Evolutionary conservation across 495 filamentous ascomycete species (phyloP), one percentile per base, ranked within the genome.

Genomic region (Beverwykella pulmonaria): DNA sequence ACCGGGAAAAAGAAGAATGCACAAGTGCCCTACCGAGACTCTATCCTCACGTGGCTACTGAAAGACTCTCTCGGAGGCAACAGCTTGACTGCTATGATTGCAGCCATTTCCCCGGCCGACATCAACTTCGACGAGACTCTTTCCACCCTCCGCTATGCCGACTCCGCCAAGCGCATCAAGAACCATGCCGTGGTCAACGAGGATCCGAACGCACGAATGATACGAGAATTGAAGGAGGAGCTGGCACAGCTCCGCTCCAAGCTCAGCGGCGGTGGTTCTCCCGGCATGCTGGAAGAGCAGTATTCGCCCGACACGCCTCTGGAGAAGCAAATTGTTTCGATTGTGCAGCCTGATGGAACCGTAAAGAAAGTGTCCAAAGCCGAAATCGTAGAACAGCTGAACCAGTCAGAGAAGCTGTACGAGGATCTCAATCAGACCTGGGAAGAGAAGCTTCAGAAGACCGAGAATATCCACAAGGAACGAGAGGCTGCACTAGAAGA

Each of bases 1-100:
- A 86, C 86, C 3, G 89, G 90, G 79, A 90, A 90, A 77, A 95
- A 92, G 76, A 92, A 90, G 71, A 76, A 75, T 46, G 85, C 84
- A 8, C 90, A 93, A 81, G 93, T 99, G 0, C 95, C 95, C 1
- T 99, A 99, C 76, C 90, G 95, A 85, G 95, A 99, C 80, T 95
- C 91, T 63, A 86, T 98, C 49, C 79, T 99, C 64, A 99, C 95
- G 15, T 99, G 95, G 95, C 79, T 99, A 27, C 79, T 99, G 65
- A 98, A 99, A 71, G 95, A 99, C 75, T 98, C 94, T 1, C 81
- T 99, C 10, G 95, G 95, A 74, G 95, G 95, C 61, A 99, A 99
- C 79, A 98, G 94, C 73, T 93, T 98, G 90, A 98, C 94, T 20
- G 95, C 94, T 50, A 98, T 98, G 94, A 98, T 98, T 79, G 94